Conservation (phyloP, 2,329 filamentous ascomycete species). For the Colletotrichum kahawae region DNA sequence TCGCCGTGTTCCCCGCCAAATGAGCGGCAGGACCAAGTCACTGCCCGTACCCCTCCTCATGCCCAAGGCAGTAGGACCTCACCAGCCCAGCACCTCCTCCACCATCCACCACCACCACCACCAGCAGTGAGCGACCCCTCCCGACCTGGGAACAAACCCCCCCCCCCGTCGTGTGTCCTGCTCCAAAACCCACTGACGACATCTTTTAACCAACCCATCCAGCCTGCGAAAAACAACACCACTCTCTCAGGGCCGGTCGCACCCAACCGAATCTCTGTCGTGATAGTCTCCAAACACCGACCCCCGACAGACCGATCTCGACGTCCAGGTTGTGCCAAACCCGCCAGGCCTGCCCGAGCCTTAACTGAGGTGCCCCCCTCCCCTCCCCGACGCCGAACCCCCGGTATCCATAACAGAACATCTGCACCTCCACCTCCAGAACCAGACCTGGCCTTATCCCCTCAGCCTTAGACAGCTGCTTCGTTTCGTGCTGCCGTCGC, state of each 20-base stretch:
- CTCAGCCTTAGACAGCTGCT: background rate
- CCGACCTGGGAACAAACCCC: background rate
- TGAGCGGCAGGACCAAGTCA: background rate
- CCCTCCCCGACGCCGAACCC: conserved; percentile 8
- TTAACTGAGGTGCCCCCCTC: background rate
- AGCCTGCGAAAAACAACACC: conserved; percentile 18
- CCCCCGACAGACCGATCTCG: conserved; percentile 16
- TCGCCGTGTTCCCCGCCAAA: background rate
- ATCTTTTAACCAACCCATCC: conserved; percentile 17
- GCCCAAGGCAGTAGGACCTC: background rate
- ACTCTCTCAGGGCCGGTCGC: conserved; percentile 18
- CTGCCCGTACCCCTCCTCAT: background rate
- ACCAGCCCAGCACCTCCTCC: background rate
- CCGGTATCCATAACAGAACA: conserved; percentile 1
- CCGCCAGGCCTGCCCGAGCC: background rate
- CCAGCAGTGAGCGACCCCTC: conserved; percentile 11
- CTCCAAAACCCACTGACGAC: conserved; percentile 21
- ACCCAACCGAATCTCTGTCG: conserved; percentile 20
- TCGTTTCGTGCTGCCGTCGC: background rate
- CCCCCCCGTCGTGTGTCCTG: conserved; percentile 1
- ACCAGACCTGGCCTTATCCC: background rate
- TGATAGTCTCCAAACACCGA: conserved; percentile 3
- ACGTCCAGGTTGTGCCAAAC: conserved; percentile 4
- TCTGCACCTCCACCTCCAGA: background rate
- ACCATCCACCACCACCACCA: background rate